Evolutionary conservation across 441 rosid species (phyloP).

Genomic region (Hura crepitans): DNA sequence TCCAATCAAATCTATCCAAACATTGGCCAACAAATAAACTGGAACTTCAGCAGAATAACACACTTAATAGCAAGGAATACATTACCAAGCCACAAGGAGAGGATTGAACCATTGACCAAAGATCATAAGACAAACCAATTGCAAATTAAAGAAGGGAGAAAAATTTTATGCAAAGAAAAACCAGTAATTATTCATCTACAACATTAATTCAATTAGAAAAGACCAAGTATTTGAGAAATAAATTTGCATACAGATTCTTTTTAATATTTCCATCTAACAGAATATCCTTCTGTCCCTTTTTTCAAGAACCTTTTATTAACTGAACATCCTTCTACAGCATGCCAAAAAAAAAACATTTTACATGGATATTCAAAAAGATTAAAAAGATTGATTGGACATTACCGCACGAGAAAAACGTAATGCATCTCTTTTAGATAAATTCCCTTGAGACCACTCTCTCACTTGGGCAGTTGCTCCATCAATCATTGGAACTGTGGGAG

Average conservation of each 20-base stretch:
- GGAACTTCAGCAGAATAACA: neutral
- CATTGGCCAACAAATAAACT: neutral
- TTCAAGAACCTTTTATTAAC: neutral
- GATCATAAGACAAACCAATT: neutral
- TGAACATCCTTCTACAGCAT: neutral
- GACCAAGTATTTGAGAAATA: neutral
- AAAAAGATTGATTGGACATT: constrained; percentile 20
- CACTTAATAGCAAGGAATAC: neutral
- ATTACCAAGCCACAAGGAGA: neutral
- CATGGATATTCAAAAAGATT: neutral
- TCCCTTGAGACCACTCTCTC: constrained; percentile 96
- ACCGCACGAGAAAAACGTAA: constrained; percentile 90
- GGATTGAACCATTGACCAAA: neutral
- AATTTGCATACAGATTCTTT: neutral
- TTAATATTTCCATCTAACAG: too few relatives aligned
- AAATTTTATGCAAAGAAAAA: neutral
- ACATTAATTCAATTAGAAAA: neutral
- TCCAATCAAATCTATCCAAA: neutral
- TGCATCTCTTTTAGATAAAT: constrained; percentile 97
- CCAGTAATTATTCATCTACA: neutral
- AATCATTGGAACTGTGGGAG: constrained; percentile 60
- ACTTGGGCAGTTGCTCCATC: constrained; percentile 96
- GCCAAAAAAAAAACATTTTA: neutral
- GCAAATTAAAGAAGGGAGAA: neutral
- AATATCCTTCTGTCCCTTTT: too few relatives aligned